Conservation (phyloP, 2,329 filamentous ascomycete genomes). For the Aspergillus vadensis region DNA sequence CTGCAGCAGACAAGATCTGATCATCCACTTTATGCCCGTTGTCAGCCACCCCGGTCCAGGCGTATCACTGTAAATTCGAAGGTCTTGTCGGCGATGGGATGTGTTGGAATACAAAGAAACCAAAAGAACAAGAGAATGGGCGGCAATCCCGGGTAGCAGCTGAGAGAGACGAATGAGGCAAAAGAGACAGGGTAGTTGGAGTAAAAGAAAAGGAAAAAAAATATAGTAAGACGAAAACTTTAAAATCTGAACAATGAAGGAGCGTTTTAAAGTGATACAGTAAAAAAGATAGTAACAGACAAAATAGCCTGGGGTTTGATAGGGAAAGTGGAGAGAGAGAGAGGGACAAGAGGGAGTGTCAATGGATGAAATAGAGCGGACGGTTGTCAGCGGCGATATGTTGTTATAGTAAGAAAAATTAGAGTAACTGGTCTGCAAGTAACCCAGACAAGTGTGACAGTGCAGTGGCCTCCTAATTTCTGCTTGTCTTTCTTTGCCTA, state of each 20-base stretch:
- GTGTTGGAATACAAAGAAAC: slow-evolving; percentile 12
- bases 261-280: background rate
- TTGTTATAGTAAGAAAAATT: slow-evolving; percentile 2
- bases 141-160: slow-evolving; percentile 2
- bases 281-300: background rate
- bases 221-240: slow-evolving; percentile 9
- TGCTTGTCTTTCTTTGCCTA: slow-evolving; percentile 2
- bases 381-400: slow-evolving; percentile 1
- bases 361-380: background rate
- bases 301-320: slow-evolving; percentile 1
- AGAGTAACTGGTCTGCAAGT: background rate
- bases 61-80: background rate
- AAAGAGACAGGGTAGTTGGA: slow-evolving; percentile 9
- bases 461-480: background rate
- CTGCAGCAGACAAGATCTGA: background rate
- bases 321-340: slow-evolving; percentile 11
- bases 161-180: slow-evolving; percentile 6
- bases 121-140: slow-evolving; percentile 13
- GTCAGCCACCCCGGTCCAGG: background rate
- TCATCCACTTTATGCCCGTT: background rate
- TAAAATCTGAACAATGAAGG: slow-evolving; percentile 4
- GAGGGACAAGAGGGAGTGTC: background rate
- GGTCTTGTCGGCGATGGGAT: background rate
- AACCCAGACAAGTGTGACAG: background rate
- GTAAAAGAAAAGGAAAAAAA: background rate